These are phyloP conservation scores for Sedum album DNA, from an alignment of 164 flowering plant genomes.

Conservation along the genomic window DNA sequence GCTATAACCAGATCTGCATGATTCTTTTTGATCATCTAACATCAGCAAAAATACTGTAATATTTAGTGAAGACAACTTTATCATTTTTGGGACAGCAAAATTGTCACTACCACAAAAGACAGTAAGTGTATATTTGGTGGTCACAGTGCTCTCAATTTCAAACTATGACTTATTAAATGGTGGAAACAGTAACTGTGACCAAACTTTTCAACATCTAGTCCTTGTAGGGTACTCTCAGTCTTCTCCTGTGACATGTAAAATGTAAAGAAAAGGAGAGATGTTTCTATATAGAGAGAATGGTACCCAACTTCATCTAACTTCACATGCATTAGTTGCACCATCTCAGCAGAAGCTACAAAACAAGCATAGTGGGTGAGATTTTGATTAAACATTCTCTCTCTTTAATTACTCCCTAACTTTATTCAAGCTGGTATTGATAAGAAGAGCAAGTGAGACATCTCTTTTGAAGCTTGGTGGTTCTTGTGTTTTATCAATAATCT, in stretches of 20 bases:
- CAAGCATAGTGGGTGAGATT: constrained; percentile 7
- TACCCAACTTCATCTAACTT: constrained; percentile 5
- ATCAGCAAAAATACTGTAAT: no score
- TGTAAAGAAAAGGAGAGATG: background rate
- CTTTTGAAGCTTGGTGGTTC: background rate
- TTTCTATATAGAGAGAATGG: background rate
- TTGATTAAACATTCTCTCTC: background rate
- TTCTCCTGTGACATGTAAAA: background rate
- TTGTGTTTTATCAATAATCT: background rate
- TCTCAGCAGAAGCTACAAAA: constrained; percentile 4
- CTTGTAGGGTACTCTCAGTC: background rate
- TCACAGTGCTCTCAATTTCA: background rate
- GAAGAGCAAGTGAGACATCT: background rate
- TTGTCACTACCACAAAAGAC: background rate
- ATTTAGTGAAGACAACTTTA: background rate
- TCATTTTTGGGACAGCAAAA: background rate
- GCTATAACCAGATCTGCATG: no score
- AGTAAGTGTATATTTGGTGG: background rate
- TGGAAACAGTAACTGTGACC: background rate
- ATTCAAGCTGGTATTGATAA: background rate
- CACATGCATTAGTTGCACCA: constrained; percentile 4
- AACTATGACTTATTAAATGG: background rate
- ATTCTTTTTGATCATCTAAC: no score
- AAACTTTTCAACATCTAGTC: background rate
- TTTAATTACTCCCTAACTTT: background rate